These are phyloP conservation scores for Sporothrix dimorphospora DNA, from an alignment of 2,329 filamentous ascomycete species.

Conservation along the genomic window DNA sequence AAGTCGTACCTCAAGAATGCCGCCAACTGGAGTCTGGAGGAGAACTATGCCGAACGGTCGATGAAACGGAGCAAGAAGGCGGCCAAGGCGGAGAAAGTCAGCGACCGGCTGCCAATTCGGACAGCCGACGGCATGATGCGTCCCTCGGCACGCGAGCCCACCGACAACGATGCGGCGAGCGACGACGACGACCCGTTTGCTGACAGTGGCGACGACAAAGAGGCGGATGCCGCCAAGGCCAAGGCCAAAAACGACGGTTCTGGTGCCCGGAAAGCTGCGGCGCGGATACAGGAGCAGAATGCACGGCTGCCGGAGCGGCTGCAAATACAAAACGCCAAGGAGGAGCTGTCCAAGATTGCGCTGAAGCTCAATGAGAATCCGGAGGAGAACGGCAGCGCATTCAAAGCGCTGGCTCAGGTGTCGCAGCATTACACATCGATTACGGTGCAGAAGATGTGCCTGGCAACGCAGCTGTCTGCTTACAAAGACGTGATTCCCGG, in stretches of 20 bases:
- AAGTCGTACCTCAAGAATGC: slow-evolving; percentile 73
- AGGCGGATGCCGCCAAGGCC: slow-evolving; percentile 44
- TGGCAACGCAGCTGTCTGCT: slow-evolving; percentile 84
- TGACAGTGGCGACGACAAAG: slow-evolving; percentile 50
- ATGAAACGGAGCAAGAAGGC: slow-evolving; percentile 58
- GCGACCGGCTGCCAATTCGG: slow-evolving; percentile 80
- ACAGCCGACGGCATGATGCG: slow-evolving; percentile 73
- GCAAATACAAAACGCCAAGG: slow-evolving; percentile 84
- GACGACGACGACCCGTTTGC: slow-evolving; percentile 57
- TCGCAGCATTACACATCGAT: slow-evolving; percentile 68
- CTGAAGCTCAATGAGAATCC: slow-evolving; percentile 84
- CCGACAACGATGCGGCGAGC: slow-evolving; percentile 61
- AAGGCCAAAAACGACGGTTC: background rate
- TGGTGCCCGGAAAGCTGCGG: background rate
- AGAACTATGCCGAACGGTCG: slow-evolving; percentile 82
- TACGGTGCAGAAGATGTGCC: slow-evolving; percentile 80
- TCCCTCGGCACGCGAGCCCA: slow-evolving; percentile 60
- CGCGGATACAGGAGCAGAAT: slow-evolving; percentile 11
- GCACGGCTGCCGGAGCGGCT: slow-evolving; percentile 46
- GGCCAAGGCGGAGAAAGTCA: slow-evolving; percentile 73
- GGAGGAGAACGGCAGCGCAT: slow-evolving; percentile 80
- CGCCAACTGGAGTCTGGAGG: slow-evolving; percentile 86
- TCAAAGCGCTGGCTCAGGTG: slow-evolving; percentile 77
- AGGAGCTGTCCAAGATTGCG: slow-evolving; percentile 86
- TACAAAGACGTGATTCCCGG: slow-evolving; percentile 97